Percentiles rank a stretch among this genome's conserved stretches.
phyloP scores from a whole-genome alignment of 2,329 filamentous ascomycete species.

The Xenoacremonium recifei region DNA sequence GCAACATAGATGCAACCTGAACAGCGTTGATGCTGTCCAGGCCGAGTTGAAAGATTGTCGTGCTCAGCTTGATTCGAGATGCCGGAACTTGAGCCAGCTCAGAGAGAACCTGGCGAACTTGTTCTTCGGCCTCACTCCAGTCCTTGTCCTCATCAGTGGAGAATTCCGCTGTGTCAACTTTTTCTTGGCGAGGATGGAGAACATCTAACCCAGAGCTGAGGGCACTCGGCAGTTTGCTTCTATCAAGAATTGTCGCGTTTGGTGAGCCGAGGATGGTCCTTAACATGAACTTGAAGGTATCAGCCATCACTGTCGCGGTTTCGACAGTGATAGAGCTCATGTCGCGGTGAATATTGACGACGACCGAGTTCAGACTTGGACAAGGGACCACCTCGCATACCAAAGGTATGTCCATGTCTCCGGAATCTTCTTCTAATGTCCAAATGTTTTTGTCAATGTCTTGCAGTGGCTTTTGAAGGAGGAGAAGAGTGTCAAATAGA shows the following conservation, averaged over 20 bases:
- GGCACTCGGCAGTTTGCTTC: conserved; percentile 19
- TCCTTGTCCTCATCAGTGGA: conserved; percentile 18
- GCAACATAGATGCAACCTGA: conserved; percentile 70
- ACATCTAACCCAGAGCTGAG: conserved; percentile 16
- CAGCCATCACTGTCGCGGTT: conserved; percentile 26
- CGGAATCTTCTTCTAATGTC: conserved; percentile 55
- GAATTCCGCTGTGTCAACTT: conserved; percentile 8
- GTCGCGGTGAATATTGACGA: conserved; percentile 63
- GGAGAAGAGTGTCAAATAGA: conserved; percentile 78
- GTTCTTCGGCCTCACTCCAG: conserved; percentile 52
- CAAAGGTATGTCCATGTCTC: conserved; percentile 71
- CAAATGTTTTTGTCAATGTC: conserved; percentile 56
- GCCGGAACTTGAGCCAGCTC: conserved; percentile 53
- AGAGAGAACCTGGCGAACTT: conserved; percentile 56
- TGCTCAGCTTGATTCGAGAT: conserved; percentile 54
- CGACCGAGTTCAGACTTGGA: conserved; percentile 48
- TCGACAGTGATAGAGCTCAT: conserved; percentile 35
- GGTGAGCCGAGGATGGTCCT: conserved; percentile 25
- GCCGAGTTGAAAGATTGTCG: conserved; percentile 83
- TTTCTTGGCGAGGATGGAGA: conserved; percentile 20
- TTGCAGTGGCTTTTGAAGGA: conserved; percentile 68
- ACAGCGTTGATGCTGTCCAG: conserved; percentile 87
- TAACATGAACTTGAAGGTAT: conserved; percentile 31
- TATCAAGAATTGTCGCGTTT: conserved; percentile 20
- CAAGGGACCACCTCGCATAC: conserved; percentile 72